A percentile compares a stretch with the other conserved stretches of the same genome.
phyloP scores from a whole-genome alignment of 2,329 filamentous ascomycete species.

The Neofusicoccum parvum region DNA sequence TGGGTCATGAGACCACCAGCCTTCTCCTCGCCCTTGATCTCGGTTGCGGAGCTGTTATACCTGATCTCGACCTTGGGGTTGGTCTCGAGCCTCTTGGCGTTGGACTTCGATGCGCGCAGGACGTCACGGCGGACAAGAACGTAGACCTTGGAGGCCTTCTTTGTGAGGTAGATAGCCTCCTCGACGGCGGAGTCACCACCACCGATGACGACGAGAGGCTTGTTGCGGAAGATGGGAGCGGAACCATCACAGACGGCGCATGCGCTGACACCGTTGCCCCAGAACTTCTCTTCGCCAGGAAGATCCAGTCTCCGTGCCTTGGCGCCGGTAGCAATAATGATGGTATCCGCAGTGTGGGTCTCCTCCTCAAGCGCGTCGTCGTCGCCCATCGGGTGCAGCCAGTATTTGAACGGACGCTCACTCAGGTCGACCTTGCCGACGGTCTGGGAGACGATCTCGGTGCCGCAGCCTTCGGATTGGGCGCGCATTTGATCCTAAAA shows the following conservation, averaged over 20 bases:
- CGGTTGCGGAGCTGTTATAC: constrained; percentile 79
- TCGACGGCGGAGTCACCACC: constrained; percentile 96
- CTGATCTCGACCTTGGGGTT: constrained; percentile 89
- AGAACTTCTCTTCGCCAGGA: constrained; percentile 89
- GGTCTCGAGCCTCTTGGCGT: constrained; percentile 79
- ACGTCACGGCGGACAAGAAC: constrained; percentile 88
- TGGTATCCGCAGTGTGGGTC: constrained; percentile 80
- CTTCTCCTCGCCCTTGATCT: constrained; percentile 83
- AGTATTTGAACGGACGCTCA: constrained; percentile 88
- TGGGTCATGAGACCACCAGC: constrained; percentile 80
- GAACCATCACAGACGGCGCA: constrained; percentile 98
- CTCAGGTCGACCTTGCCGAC: constrained; percentile 81
- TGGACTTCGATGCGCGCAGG: constrained; percentile 85
- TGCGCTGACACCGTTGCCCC: constrained; percentile 94
- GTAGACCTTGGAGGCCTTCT: constrained; percentile 93
- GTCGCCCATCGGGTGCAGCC: constrained; percentile 74
- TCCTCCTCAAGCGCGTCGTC: constrained; percentile 69
- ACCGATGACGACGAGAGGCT: constrained; percentile 92
- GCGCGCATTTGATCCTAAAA: constrained; percentile 80
- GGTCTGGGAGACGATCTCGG: constrained; percentile 90
- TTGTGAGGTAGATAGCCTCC: constrained; percentile 95
- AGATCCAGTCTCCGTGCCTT: constrained; percentile 84
- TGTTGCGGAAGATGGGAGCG: constrained; percentile 95
- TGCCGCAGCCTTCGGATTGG: constrained; percentile 91
- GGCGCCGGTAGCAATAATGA: constrained; percentile 95